Percentiles rank a stretch among this genome's conserved stretches.
Conservation (phyloP, 2,329 filamentous ascomycete species). For the Aspergillus spinulosporus region DNA sequence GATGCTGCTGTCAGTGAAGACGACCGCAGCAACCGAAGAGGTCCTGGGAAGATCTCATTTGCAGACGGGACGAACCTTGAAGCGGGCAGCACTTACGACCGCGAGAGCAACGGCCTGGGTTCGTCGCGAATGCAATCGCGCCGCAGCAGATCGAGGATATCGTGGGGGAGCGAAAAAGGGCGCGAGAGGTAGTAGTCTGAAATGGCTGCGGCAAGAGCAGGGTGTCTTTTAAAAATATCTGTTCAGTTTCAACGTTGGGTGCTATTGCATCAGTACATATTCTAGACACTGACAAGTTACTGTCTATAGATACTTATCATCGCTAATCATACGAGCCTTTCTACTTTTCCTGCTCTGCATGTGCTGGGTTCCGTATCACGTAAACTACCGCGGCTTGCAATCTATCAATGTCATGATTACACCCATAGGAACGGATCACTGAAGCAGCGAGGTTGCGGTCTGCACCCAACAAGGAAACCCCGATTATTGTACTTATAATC, state of each 20-base stretch:
- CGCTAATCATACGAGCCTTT: not conserved
- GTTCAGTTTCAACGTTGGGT: not conserved
- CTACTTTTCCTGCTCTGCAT: not conserved
- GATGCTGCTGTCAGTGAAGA: constrained; percentile 27
- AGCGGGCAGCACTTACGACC: constrained; percentile 21
- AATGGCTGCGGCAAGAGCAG: not conserved
- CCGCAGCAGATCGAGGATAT: constrained; percentile 33
- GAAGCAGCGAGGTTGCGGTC: no score
- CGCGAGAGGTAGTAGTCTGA: constrained; percentile 23
- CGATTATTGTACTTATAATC: no score
- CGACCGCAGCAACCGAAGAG: constrained; percentile 21
- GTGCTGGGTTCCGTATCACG: no score
- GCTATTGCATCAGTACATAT: constrained; percentile 9
- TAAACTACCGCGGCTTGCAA: no score
- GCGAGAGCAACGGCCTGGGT: constrained; percentile 19
- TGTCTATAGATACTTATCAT: not conserved
- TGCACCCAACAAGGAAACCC: no score
- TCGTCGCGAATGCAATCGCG: constrained; percentile 8
- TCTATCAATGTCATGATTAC: no score
- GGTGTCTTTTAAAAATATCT: not conserved
- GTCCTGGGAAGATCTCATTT: constrained; percentile 34
- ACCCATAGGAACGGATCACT: no score
- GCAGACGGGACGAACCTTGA: constrained; percentile 34
- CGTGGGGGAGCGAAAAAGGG: constrained; percentile 46
- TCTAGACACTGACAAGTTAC: constrained; percentile 7